Evolutionary conservation across 78 protist species (phyloP).

Genomic region (Dictyostelium intermedium): DNA sequence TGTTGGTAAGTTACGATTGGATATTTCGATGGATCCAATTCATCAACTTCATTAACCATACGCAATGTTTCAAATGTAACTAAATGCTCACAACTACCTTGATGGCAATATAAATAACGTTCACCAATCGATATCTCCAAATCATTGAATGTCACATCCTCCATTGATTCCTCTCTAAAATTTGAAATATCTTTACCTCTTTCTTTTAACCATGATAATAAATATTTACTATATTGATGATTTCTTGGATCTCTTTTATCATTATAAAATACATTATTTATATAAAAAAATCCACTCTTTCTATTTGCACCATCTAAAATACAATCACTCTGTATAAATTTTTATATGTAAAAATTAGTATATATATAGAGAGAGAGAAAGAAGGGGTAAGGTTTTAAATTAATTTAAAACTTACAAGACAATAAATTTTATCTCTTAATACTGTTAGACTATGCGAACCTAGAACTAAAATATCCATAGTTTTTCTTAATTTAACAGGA

Average conservation of each 20-base stretch:
- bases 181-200: neutral
- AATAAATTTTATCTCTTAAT: conserved; percentile 67
- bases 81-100: conserved; percentile 68
- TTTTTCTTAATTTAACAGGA: conserved; percentile 23
- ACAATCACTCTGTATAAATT: conserved; percentile 1
- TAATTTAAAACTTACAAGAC: neutral
- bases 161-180: conserved; percentile 30
- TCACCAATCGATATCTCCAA: conserved; percentile 38
- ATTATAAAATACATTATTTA: conserved; percentile 69
- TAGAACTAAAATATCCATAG: conserved; percentile 37
- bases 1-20: conserved; percentile 23
- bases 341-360: too few species aligned
- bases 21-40: neutral
- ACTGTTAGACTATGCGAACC: conserved; percentile 77
- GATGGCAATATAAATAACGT: conserved; percentile 69
- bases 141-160: conserved; percentile 20
- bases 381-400: neutral
- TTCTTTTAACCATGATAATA: conserved; percentile 7
- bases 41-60: conserved; percentile 19
- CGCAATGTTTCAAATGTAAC: neutral
- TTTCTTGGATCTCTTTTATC: conserved; percentile 29
- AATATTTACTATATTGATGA: conserved; percentile 37
- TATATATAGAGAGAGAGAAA: too few species aligned
- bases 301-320: conserved; percentile 47
- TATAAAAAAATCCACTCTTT: conserved; percentile 65